These are phyloP conservation scores for Sugiyamaella sp. DNA, from an alignment of 1,139 yeast species.

Conservation along the genomic window DNA sequence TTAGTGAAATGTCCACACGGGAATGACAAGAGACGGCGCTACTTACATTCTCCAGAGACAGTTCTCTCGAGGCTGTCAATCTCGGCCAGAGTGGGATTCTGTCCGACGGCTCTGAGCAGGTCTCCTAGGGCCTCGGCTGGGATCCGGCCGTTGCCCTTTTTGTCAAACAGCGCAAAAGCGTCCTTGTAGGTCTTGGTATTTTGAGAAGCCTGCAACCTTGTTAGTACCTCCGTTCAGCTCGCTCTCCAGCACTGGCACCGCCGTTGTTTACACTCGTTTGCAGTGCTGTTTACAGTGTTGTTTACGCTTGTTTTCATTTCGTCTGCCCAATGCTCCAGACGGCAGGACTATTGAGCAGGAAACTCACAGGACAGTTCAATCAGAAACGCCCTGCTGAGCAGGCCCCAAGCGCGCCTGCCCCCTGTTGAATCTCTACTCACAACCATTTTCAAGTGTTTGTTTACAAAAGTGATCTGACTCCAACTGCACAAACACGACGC, in stretches of 20 bases:
- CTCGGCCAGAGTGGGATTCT: slow-evolving; percentile 94
- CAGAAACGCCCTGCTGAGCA: no score
- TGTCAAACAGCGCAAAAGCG: slow-evolving; percentile 96
- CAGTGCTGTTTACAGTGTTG: no score
- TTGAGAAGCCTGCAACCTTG: slow-evolving; percentile 27
- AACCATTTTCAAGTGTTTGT: slow-evolving; percentile 16
- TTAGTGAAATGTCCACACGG: slow-evolving; percentile 29
- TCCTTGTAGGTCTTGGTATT: slow-evolving; percentile 79
- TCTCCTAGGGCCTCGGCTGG: slow-evolving; percentile 91
- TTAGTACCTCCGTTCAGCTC: background rate
- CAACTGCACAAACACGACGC: slow-evolving; percentile 9
- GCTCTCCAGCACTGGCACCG: no score
- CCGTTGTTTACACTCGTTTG: no score
- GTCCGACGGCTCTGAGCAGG: slow-evolving; percentile 94
- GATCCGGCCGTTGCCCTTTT: slow-evolving; percentile 92
- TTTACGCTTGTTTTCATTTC: no score
- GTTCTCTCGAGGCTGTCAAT: slow-evolving; percentile 69
- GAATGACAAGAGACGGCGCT: background rate
- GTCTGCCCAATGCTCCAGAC: no score
- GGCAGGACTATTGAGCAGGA: no score
- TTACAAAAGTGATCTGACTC: slow-evolving; percentile 1
- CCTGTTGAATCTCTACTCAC: slow-evolving; percentile 10
- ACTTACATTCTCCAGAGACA: slow-evolving; percentile 41
- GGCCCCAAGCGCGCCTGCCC: background rate
- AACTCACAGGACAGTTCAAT: no score